Conservation (phyloP, 768 basidiomycete genomes). For the Trametes meyenii region DNA sequence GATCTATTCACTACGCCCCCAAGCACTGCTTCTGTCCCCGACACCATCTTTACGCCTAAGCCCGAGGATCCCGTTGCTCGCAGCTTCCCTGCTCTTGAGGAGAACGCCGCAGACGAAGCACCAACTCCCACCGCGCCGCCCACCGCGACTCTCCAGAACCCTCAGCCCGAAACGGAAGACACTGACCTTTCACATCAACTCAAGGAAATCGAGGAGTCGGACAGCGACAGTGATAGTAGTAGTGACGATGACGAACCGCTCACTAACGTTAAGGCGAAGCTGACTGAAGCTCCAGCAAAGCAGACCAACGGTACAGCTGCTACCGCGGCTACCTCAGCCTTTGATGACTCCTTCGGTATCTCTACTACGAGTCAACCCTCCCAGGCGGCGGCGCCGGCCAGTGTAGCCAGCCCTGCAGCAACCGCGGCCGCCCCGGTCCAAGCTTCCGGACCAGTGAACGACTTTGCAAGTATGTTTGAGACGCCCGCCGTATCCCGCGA, state of each 20-base stretch:
- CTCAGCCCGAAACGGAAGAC: constrained; percentile 33
- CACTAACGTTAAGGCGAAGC: constrained; percentile 28
- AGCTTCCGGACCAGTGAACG: constrained; percentile 26
- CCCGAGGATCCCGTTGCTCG: neutral
- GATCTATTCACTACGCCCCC: constrained; percentile 61
- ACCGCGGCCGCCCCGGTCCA: constrained; percentile 28
- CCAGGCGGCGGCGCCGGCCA: neutral
- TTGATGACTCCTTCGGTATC: constrained; percentile 62
- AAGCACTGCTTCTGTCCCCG: constrained; percentile 39
- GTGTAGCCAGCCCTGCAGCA: constrained; percentile 23
- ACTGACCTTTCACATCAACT: constrained; percentile 58
- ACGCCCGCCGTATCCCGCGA: constrained; percentile 12
- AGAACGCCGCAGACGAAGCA: constrained; percentile 14
- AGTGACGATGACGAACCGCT: constrained; percentile 41
- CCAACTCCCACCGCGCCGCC: constrained; percentile 18
- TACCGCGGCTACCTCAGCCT: constrained; percentile 36
- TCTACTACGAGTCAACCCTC: constrained; percentile 3
- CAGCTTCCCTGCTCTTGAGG: constrained; percentile 18
- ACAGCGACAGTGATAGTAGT: constrained; percentile 44
- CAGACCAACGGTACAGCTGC: constrained; percentile 23
- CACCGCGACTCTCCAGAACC: constrained; percentile 2
- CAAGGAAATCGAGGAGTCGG: constrained; percentile 60
- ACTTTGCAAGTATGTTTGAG: constrained; percentile 22
- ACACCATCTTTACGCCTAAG: neutral
- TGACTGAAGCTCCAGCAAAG: constrained; percentile 6